Evolutionary conservation across 768 basidiomycete genomes (phyloP), one percentile per base, ranked within the genome.

Genomic region (Guyanaporus albipodus): DNA sequence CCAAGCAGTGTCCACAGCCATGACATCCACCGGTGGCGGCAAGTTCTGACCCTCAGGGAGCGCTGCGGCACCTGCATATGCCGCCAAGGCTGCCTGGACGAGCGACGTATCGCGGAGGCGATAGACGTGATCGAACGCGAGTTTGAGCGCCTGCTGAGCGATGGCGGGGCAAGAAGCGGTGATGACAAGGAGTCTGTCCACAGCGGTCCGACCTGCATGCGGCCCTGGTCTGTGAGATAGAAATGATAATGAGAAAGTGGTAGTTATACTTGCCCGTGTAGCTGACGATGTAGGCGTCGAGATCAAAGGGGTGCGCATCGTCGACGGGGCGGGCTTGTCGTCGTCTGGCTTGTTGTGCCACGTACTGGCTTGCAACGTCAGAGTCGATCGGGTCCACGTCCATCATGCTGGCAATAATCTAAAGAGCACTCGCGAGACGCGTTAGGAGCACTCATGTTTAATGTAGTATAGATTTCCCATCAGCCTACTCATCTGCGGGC

Each of bases 231-330:
- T 41, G 19, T 28, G n/a, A 34, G 26, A 8, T n/a, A n/a, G 17
- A 15, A 6, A 12, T 10, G n/a, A 32, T 6, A 33, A 29, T 14
- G 8, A 7, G 9, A 8, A 12, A 4, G 19, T 15, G n/a, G 31
- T n/a, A 21, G n/a, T 17, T 11, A 31, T 23, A 22, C 46, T 43
- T 35, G 87, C 91, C 88, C 52, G 82, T 74, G 69, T 93, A 94
- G 43, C 79, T 77, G 34, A 83, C 71, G 48, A 85, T 81, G 64
- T 90, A 87, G 33, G 79, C 66, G 47, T 94, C 92, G 43, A 94
- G 77, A 60, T 95, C 91, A 60, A 91, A 93, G 4, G 91, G 89
- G 60, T 92, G 90, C 0, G 75, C 75, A 34, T 88, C 87, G 64
- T 91, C 85, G 12, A 92, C 76, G 11, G 70, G 68, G 2, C 76